Conservation (phyloP, 495 filamentous ascomycete species). For the Aspergillus nanangensis region DNA sequence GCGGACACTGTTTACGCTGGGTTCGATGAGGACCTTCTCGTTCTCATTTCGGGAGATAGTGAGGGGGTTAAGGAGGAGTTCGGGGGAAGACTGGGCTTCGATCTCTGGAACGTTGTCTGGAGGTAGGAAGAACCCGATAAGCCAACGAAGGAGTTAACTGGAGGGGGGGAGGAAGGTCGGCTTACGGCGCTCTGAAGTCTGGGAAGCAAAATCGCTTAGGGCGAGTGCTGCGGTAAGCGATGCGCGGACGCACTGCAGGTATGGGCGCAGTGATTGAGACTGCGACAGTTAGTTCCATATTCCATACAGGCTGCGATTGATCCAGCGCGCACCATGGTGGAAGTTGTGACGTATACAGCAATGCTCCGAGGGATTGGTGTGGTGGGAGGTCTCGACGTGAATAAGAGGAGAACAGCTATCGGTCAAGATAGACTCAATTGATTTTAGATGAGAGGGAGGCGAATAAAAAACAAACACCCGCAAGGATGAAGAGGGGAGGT, state of each 20-base stretch:
- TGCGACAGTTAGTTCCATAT: conserved; percentile 26
- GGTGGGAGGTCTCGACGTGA: background rate
- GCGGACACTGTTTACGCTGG: conserved; percentile 90
- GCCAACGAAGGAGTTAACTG: too few species aligned
- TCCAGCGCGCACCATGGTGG: conserved; percentile 18
- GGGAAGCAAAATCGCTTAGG: conserved; percentile 95
- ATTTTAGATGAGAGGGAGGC: background rate
- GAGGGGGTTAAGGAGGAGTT: conserved; percentile 90
- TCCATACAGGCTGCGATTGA: too few species aligned
- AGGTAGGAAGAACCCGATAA: too few species aligned
- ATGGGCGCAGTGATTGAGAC: conserved; percentile 98
- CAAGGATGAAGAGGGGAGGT: background rate
- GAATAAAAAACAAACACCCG: background rate
- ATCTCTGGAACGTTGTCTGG: conserved; percentile 98
- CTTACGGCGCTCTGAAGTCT: conserved; percentile 91
- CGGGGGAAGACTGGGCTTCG: conserved; percentile 85
- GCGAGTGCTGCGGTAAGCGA: conserved; percentile 91
- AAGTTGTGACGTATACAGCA: conserved; percentile 16
- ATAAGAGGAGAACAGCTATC: background rate
- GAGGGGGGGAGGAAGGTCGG: too few species aligned
- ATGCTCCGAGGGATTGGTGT: conserved; percentile 1
- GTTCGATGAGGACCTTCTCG: conserved; percentile 85
- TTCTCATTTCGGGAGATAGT: conserved; percentile 90
- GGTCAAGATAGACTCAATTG: background rate
- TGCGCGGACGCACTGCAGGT: conserved; percentile 92